These are phyloP conservation scores for Oryza coarctata DNA, from an alignment of 176 grass and related monocot species.

Conservation along the genomic window DNA sequence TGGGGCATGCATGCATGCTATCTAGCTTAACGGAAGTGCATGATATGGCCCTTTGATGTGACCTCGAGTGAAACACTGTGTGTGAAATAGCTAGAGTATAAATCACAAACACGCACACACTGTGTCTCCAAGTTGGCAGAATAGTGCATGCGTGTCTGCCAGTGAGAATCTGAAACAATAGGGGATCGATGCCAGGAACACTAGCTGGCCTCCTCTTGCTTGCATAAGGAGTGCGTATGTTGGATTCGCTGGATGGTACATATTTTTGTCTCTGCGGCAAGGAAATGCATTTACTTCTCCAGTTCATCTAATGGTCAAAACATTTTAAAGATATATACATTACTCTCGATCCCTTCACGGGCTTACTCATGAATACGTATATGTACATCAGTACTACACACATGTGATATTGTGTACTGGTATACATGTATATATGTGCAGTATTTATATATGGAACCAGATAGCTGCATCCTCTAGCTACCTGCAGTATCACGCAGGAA, in stretches of 20 bases:
- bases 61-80: conserved; percentile 13
- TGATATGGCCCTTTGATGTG: conserved; percentile 30
- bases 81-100: neutral
- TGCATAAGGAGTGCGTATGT: conserved; percentile 29
- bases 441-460: neutral
- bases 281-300: conserved; percentile 34
- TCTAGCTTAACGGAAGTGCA: conserved; percentile 42
- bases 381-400: neutral
- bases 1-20: conserved; percentile 5
- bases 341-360: conserved; percentile 12
- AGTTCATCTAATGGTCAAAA: conserved; percentile 3
- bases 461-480: conserved; percentile 16
- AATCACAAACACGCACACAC: neutral
- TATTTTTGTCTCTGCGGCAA: conserved; percentile 44
- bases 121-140: neutral
- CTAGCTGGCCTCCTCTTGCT: conserved; percentile 28
- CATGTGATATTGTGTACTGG: no score
- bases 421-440: neutral
- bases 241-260: conserved; percentile 49
- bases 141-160: conserved; percentile 9
- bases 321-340: neutral
- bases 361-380: neutral
- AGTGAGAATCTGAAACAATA: conserved; percentile 37
- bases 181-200: neutral
- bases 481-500: conserved; percentile 3